Percentiles rank a stretch among this genome's conserved stretches.
Evolutionary conservation across 2,329 filamentous ascomycete species (phyloP).

Genomic region (Aspergillus uvarum): DNA sequence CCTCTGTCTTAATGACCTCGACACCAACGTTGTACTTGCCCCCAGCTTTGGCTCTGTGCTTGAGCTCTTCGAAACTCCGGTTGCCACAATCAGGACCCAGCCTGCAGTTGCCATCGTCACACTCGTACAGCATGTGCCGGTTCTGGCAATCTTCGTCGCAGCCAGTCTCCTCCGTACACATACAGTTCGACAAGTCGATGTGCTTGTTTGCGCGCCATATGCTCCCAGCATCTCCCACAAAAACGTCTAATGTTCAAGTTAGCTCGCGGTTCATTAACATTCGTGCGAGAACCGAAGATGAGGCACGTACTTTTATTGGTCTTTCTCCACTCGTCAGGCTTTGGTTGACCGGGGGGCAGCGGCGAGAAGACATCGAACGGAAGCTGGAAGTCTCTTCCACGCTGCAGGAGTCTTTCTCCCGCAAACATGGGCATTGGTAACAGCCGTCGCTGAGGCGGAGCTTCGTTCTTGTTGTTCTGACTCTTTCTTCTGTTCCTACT

Average conservation of each 20-base stretch:
- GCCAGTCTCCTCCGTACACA: conserved; percentile 73
- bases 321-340: conserved; percentile 89
- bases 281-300: background rate
- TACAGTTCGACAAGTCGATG: conserved; percentile 73
- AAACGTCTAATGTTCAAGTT: conserved; percentile 66
- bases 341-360: conserved; percentile 78
- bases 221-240: conserved; percentile 77
- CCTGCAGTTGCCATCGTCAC: conserved; percentile 84
- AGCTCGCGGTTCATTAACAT: conserved; percentile 22
- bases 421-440: conserved; percentile 78
- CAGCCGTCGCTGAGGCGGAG: conserved; percentile 40
- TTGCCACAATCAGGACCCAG: conserved; percentile 79
- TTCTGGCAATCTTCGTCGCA: conserved; percentile 93
- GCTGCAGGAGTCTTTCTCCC: conserved; percentile 68
- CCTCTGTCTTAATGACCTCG: conserved; percentile 86
- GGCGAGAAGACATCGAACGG: conserved; percentile 90
- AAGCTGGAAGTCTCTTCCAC: conserved; percentile 78
- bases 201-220: conserved; percentile 79
- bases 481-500: conserved; percentile 41
- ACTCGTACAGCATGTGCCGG: conserved; percentile 95
- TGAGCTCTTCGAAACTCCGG: conserved; percentile 79
- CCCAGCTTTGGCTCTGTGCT: conserved; percentile 70
- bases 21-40: conserved; percentile 90
- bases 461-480: conserved; percentile 26
- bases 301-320: conserved; percentile 76